phyloP scores from a whole-genome alignment of 2,329 filamentous ascomycete genomes.

The Huntiella bhutanensis region DNA sequence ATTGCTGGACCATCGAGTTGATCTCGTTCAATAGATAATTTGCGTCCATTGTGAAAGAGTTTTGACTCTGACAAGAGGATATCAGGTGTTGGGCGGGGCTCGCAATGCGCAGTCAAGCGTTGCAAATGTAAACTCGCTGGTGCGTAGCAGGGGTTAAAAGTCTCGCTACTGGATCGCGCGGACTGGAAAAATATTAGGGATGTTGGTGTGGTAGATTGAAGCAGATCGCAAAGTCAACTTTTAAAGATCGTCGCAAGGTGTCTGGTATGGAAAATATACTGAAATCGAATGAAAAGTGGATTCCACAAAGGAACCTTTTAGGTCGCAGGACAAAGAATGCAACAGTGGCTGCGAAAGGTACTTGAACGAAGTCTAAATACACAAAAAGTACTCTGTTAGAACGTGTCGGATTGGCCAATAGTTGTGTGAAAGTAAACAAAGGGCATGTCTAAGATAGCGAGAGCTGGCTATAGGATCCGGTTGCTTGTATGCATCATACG shows the following conservation, averaged over 20 bases:
- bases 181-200: not conserved
- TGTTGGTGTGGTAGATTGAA: not conserved
- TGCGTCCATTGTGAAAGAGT: slow-evolving; percentile 50
- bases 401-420: too few species aligned
- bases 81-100: not conserved
- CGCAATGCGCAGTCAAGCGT: too few species aligned
- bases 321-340: not conserved
- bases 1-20: slow-evolving; percentile 77
- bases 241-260: not conserved
- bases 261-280: too few species aligned
- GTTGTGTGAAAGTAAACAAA: not conserved
- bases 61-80: not conserved
- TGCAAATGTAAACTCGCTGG: not conserved
- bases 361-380: not conserved
- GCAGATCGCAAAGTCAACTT: not conserved
- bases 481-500: not conserved
- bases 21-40: slow-evolving; percentile 90
- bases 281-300: too few species aligned
- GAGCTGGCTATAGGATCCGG: not conserved
- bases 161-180: not conserved
- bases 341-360: not conserved
- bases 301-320: not conserved
- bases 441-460: not conserved
- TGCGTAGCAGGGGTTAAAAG: not conserved
- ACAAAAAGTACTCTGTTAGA: not conserved